Percentiles rank a stretch among this genome's conserved stretches.
phyloP scores from a whole-genome alignment of 495 filamentous ascomycete species.

The Aspergillus mulundensis region DNA sequence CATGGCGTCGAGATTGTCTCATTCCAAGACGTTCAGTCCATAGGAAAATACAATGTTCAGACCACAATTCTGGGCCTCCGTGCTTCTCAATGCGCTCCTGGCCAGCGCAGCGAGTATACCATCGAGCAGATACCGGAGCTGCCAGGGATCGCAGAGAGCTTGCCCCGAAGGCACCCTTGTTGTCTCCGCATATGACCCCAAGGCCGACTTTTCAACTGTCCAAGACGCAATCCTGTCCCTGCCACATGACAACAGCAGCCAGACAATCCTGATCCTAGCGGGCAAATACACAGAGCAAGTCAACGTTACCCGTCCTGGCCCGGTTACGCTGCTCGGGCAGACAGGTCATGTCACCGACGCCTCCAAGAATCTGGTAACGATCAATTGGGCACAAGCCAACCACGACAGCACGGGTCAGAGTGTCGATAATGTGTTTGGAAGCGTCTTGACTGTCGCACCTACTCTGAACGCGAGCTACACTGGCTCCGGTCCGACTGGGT shows the following conservation, averaged over 20 bases:
- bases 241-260: constrained; percentile 44
- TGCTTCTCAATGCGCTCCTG: constrained; percentile 10
- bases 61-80: background rate
- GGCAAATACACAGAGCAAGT: constrained; percentile 57
- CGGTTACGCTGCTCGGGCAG: constrained; percentile 53
- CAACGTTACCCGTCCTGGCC: constrained; percentile 55
- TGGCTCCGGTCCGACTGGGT: constrained; percentile 53
- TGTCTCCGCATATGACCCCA: constrained; percentile 35
- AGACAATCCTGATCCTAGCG: constrained; percentile 51
- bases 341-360: constrained; percentile 36
- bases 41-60: constrained; percentile 1
- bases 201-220: constrained; percentile 44
- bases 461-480: constrained; percentile 54
- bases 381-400: constrained; percentile 48
- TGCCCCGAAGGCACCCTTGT: constrained; percentile 49
- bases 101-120: constrained; percentile 11
- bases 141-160: constrained; percentile 14
- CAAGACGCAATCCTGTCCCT: constrained; percentile 52
- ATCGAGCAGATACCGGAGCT: constrained; percentile 4
- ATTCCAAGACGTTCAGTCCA: background rate
- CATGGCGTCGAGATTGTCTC: background rate
- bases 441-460: constrained; percentile 51
- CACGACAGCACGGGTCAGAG: constrained; percentile 36
- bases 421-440: constrained; percentile 55
- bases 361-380: constrained; percentile 43